Conservation (phyloP, 2,329 filamentous ascomycete species). For the Neurospora sp. region DNA sequence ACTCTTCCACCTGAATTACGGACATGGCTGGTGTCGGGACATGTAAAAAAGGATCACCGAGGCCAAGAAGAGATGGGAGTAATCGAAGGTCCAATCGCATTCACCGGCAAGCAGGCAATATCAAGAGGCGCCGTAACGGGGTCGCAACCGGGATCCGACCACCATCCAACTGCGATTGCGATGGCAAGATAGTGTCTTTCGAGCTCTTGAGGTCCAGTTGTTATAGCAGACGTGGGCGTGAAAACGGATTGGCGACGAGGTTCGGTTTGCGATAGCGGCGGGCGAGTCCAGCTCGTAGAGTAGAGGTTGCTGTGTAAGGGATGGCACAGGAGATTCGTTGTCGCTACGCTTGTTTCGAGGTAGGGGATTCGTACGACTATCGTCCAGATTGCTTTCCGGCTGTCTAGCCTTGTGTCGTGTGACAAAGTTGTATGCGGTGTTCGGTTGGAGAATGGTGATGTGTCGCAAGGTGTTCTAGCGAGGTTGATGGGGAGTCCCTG, state of each 20-base stretch:
- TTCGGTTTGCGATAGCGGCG: neutral
- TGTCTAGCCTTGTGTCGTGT: neutral
- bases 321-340: neutral
- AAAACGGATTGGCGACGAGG: neutral
- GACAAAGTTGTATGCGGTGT: neutral
- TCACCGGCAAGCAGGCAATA: neutral
- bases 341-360: neutral
- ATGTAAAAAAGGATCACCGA: neutral
- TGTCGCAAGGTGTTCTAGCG: neutral
- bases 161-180: neutral
- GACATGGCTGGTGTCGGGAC: slow-evolving; percentile 25
- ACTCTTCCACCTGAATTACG: slow-evolving; percentile 36
- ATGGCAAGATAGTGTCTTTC: neutral
- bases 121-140: neutral
- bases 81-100: neutral
- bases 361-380: neutral
- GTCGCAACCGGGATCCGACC: neutral
- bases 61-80: neutral
- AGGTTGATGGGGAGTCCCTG: neutral
- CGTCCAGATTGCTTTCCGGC: neutral
- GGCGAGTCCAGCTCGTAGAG: neutral
- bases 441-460: neutral
- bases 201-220: neutral
- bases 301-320: neutral
- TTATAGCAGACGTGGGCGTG: neutral